Evolutionary conservation across 2,329 filamentous ascomycete genomes (phyloP), one percentile per base, ranked within the genome.

Genomic region (Paraphaeosphaeria sporulosa): DNA sequence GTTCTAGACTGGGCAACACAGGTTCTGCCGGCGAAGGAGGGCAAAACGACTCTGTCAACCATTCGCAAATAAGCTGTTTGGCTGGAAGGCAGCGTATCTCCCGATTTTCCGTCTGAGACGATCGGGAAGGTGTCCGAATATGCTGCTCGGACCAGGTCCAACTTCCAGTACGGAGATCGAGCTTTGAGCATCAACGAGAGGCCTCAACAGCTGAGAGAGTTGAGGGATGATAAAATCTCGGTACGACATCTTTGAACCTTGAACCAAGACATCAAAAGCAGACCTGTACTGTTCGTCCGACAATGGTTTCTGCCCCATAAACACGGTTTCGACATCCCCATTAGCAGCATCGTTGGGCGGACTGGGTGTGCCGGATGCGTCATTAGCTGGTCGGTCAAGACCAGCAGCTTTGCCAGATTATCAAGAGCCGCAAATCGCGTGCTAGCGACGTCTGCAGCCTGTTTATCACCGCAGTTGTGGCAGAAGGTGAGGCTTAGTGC

Each of bases 131-230:
- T 79, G 53, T 57, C 76, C 83, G 50, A 89, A 76, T 7, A 89
- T 66, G 65, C 80, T 88, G 71, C 81, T 78, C 0, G 84, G 82
- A 9, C 87, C 87, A 0, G 87, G 85, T 63, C 86, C 85, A 52
- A 89, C 84, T 65, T 89, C 87, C 6, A 89, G 78, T 17, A 83
- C 81, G 3, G 86, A 87, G 62, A 89, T 72, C 12, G 67, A 49
- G 27, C 6, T 52, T 32, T 77, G 79, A 6, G 81, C 81, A 38
- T 75, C 67, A 64, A 83, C 71, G 36, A 85, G 74, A 57, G 79
- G 65, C 1, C 57, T 51, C 2, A 88, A 65, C 0, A 84, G 61
- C 38, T 72, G 66, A 52, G 75, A 74, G 5, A 88, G 72, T 44
- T 85, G 80, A 49, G 85, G 83, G 44, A 83, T 73, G 34, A 87